These are phyloP conservation scores for Lycium barbarum DNA, from an alignment of 257 asterid species.

Conservation along the genomic window DNA sequence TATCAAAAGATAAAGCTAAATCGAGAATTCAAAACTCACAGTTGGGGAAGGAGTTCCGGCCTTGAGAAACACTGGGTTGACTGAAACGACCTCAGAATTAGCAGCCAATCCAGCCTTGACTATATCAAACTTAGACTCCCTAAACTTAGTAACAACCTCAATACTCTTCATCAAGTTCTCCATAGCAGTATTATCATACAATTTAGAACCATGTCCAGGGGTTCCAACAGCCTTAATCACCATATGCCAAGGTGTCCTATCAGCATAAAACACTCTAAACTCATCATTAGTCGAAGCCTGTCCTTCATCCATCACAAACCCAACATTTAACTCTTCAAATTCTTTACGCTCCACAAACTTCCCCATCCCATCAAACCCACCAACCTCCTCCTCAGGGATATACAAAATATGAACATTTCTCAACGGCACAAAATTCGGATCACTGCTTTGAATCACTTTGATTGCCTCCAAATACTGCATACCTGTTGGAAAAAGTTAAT, in stretches of 20 bases:
- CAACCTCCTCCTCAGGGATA: conserved; percentile 90
- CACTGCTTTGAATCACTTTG: conserved; percentile 30
- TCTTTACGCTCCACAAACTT: conserved; percentile 63
- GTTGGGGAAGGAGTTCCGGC: conserved; percentile 78
- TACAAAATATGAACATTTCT: conserved; percentile 67
- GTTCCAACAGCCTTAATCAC: conserved; percentile 73
- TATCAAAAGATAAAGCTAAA: conserved; percentile 25
- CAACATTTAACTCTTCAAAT: conserved; percentile 67
- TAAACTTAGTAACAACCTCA: conserved; percentile 77
- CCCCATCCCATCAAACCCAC: conserved; percentile 89
- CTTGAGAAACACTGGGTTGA: conserved; percentile 78
- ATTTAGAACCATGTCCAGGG: conserved; percentile 88
- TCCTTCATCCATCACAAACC: conserved; percentile 92
- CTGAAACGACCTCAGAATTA: conserved; percentile 84
- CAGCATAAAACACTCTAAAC: conserved; percentile 88
- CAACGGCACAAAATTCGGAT: conserved; percentile 45
- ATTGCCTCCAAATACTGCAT: conserved; percentile 87
- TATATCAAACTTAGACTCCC: conserved; percentile 74
- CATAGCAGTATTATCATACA: conserved; percentile 80
- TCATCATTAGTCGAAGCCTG: conserved; percentile 83
- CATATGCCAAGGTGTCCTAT: conserved; percentile 82
- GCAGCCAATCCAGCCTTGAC: conserved; percentile 78
- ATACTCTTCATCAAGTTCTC: conserved; percentile 90
- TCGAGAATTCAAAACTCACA: conserved; percentile 45
- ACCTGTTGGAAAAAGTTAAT: background rate